phyloP scores from a whole-genome alignment of 176 grass and related monocot genomes.

The Phragmites australis region DNA sequence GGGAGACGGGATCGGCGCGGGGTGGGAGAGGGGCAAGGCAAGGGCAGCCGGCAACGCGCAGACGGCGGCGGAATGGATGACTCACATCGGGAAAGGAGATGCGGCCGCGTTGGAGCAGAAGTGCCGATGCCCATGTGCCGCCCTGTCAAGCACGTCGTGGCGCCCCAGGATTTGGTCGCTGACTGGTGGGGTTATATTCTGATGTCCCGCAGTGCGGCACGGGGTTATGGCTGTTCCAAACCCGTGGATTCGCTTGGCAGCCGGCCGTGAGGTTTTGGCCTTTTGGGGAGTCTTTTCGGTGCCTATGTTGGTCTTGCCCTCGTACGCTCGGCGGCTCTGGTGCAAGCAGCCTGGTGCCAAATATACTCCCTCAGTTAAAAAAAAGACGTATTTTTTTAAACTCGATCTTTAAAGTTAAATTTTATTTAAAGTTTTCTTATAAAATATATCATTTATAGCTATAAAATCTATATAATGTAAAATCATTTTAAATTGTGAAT shows the following conservation, averaged over 20 bases:
- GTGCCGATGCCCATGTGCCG: constrained; percentile 11
- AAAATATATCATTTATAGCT: too few relatives aligned
- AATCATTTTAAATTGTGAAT: too few relatives aligned
- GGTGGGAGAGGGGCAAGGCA: too few relatives aligned
- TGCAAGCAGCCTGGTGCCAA: too few relatives aligned
- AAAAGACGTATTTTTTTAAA: too few relatives aligned
- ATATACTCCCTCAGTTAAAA: too few relatives aligned
- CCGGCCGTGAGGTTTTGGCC: neutral
- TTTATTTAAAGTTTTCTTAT: too few relatives aligned
- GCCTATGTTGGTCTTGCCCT: too few relatives aligned
- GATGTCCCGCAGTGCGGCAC: neutral
- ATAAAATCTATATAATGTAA: too few relatives aligned
- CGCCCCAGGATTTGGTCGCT: neutral
- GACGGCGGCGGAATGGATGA: constrained; percentile 8
- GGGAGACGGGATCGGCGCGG: constrained; percentile 15
- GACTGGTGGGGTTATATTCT: constrained; percentile 49
- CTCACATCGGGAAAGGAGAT: constrained; percentile 34
- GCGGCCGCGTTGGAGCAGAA: constrained; percentile 11
- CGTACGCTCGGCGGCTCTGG: too few relatives aligned
- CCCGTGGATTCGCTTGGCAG: neutral
- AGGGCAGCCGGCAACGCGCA: neutral
- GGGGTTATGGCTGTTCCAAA: neutral
- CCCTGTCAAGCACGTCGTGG: neutral
- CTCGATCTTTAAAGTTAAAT: too few relatives aligned
- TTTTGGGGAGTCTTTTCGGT: neutral